phyloP scores from a whole-genome alignment of 2,329 filamentous ascomycete species.

The Pleurostoma richardsiae region DNA sequence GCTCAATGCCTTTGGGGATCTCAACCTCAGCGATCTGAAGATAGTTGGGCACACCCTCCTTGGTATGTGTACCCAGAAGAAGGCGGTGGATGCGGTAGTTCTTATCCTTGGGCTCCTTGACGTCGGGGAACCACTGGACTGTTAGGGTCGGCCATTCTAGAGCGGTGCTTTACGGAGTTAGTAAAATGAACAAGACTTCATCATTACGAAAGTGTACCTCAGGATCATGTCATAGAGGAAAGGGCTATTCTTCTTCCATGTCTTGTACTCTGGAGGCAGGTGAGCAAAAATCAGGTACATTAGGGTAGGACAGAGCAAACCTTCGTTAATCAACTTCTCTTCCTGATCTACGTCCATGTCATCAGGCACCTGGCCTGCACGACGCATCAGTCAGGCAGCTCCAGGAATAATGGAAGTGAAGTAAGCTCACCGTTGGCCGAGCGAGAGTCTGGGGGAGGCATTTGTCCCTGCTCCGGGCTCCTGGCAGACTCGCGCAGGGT shows the following conservation, averaged over 20 bases:
- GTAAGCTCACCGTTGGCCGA: no score
- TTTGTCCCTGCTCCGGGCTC: no score
- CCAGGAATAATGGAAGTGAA: no score
- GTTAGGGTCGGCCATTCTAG: constrained; percentile 97
- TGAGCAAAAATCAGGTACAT: not conserved
- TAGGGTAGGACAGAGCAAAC: constrained; percentile 21
- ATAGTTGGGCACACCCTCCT: constrained; percentile 79
- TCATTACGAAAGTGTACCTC: constrained; percentile 41
- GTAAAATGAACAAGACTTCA: no score
- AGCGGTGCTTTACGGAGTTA: constrained; percentile 57
- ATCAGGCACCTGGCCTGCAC: constrained; percentile 21
- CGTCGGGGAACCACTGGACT: constrained; percentile 96
- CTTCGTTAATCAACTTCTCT: constrained; percentile 92
- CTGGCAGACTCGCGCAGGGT: no score
- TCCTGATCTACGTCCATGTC: constrained; percentile 57
- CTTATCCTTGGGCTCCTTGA: constrained; percentile 81
- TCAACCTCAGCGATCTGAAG: constrained; percentile 93
- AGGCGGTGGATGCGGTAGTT: constrained; percentile 84
- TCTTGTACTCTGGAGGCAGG: constrained; percentile 77
- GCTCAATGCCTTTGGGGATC: constrained; percentile 71
- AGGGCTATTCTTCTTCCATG: constrained; percentile 99
- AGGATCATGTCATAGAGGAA: constrained; percentile 98
- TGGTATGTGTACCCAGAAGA: constrained; percentile 91
- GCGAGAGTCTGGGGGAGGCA: no score
- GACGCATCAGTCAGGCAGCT: no score